Evolutionary conservation across 257 asterid genomes (phyloP), one percentile per base, ranked within the genome.

Genomic region (Paulownia fortunei): DNA sequence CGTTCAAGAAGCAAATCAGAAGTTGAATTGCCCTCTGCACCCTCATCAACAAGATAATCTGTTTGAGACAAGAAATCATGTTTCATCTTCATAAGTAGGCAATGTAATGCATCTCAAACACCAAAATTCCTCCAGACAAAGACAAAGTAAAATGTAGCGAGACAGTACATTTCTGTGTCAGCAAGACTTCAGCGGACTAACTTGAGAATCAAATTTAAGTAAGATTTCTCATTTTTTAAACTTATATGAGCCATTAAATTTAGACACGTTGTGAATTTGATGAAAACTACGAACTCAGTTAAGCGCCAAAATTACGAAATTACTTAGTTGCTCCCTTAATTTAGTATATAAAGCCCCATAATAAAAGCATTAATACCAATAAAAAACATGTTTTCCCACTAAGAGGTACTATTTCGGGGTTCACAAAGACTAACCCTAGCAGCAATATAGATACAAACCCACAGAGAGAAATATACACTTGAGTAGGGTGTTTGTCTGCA

Each of bases 31-130:
- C 95, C 85, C 83, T 96, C 99, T 3, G 89, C 79, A 67, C 99
- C 92, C 86, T 96, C 98, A 88, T 93, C 99, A 80, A 96, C 97
- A 75, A 96, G 97, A 85, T 89, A 92, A 96, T 96, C 99, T 96
- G 90, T 67, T 72, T 58, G 76, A 84, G 82, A 81, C 55, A 80
- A 72, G 55, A 63, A 80, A 62, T 73, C 60, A 86, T 26, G 79
- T 71, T 39, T 78, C 62, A 65, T 69, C 59, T 76, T 76, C 61
- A 67, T 4, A 12, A 34, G 32, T 32, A 69, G 41, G 15, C 4
- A 36, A 26, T 15, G 5, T 46, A 44, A 39, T 71, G 75, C 76
- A 83, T 46, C 37, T 63, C 42, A 79, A 67, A 63, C 73, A 52
- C 60, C 18, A 41, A 76, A 58, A 51, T 63, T 21, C 24, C 69